Evolutionary conservation across 192 early-diverging fungal species (phyloP).

Genomic region (Backusella luteola): DNA sequence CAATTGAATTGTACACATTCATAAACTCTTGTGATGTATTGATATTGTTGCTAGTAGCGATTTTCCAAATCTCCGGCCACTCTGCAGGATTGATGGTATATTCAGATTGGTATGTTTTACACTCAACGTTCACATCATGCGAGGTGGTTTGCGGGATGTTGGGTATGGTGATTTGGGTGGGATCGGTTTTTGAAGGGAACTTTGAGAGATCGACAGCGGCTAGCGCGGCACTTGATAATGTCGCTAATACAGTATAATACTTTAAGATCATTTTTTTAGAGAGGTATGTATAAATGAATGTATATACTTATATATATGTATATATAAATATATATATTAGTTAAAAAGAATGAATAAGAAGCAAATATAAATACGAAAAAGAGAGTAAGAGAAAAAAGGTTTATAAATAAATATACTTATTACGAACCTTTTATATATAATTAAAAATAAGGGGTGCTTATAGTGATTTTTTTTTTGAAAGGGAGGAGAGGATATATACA

Average conservation of each 20-base stretch:
- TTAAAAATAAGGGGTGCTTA: background rate
- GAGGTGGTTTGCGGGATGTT: slow-evolving; percentile 37
- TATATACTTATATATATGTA: background rate
- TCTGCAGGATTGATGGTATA: slow-evolving; percentile 16
- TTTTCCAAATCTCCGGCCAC: slow-evolving; percentile 34
- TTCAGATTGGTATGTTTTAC: slow-evolving; percentile 19
- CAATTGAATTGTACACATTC: slow-evolving; percentile 43
- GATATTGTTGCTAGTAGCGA: slow-evolving; percentile 31
- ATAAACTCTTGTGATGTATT: slow-evolving; percentile 41
- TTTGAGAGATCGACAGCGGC: background rate
- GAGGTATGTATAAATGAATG: background rate
- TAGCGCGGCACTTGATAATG: background rate
- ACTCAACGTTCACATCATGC: slow-evolving; percentile 19
- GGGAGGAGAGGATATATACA: background rate
- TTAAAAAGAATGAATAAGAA: background rate
- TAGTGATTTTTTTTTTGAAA: background rate
- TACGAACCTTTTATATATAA: background rate
- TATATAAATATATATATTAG: background rate
- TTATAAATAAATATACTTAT: background rate
- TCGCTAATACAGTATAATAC: background rate
- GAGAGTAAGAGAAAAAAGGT: background rate
- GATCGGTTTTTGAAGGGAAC: slow-evolving; percentile 22
- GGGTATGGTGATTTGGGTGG: slow-evolving; percentile 29
- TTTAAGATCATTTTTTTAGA: background rate
- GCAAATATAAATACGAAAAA: background rate